phyloP scores from a whole-genome alignment of 2,329 filamentous ascomycete species.

The Fusarium clavum region DNA sequence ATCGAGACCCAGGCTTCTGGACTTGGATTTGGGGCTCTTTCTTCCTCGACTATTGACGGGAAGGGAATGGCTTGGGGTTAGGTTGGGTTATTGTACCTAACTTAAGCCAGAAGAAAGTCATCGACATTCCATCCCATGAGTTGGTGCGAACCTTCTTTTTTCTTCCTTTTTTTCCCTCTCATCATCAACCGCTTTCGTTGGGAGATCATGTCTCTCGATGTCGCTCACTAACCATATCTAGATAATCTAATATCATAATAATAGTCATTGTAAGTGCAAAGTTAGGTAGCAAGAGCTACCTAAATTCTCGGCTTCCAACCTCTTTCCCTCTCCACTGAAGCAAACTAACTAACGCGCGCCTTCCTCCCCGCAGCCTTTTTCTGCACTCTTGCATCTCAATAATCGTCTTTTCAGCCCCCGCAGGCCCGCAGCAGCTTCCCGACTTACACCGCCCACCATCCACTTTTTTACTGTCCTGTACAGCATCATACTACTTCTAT shows the following conservation, averaged over 20 bases:
- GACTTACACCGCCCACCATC: slow-evolving; percentile 47
- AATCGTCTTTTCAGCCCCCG: slow-evolving; percentile 28
- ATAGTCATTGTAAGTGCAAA: slow-evolving; percentile 29
- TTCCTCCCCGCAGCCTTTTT: slow-evolving; percentile 30
- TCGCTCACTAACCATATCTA: slow-evolving; percentile 26
- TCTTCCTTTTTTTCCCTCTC: slow-evolving; percentile 2
- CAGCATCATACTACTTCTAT: slow-evolving; percentile 39
- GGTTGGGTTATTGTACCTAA: not conserved
- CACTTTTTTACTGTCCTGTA: slow-evolving; percentile 32
- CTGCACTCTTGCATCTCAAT: slow-evolving; percentile 17
- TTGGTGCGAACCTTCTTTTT: slow-evolving; percentile 29
- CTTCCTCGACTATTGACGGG: slow-evolving; percentile 13
- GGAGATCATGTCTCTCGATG: slow-evolving; percentile 11
- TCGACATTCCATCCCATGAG: slow-evolving; percentile 36
- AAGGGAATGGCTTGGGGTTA: slow-evolving; percentile 27
- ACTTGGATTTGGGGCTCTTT: slow-evolving; percentile 9
- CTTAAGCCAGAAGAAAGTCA: slow-evolving; percentile 13
- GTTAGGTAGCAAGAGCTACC: not conserved
- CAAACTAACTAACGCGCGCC: slow-evolving; percentile 16
- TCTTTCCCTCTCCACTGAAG: slow-evolving; percentile 13
- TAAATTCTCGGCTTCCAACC: slow-evolving; percentile 8
- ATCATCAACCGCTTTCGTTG: slow-evolving; percentile 29
- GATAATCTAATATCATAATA: not conserved
- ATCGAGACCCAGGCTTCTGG: slow-evolving; percentile 1
- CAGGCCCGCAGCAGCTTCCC: slow-evolving; percentile 41